These are phyloP conservation scores for Cryptosporidium meleagridis DNA, from an alignment of 169 alveolate species.

Conservation along the genomic window DNA sequence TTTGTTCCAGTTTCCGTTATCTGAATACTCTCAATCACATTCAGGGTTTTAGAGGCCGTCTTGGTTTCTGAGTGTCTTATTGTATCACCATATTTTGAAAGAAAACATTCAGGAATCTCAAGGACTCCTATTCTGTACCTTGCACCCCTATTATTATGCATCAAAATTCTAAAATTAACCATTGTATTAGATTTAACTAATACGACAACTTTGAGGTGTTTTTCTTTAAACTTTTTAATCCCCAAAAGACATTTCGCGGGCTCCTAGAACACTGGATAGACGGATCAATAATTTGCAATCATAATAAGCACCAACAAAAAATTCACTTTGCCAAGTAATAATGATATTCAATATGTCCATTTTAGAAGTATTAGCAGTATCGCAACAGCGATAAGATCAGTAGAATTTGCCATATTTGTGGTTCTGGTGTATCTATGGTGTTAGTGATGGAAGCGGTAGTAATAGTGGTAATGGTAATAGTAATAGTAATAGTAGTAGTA, in stretches of 20 bases:
- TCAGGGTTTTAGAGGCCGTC: background rate
- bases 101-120: slow-evolving; percentile 1
- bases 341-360: background rate
- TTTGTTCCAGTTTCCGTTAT: background rate
- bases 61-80: background rate
- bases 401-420: background rate
- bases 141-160: background rate
- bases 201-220: background rate
- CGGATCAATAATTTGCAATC: slow-evolving; percentile 9
- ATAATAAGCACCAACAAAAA: background rate
- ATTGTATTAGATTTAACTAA: background rate
- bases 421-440: background rate
- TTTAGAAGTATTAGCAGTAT: background rate
- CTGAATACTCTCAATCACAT: background rate
- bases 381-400: background rate
- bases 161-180: slow-evolving; percentile 34
- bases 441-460: background rate
- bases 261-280: background rate
- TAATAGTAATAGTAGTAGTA: background rate
- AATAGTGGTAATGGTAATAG: background rate
- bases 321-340: background rate
- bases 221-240: background rate
- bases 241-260: slow-evolving; percentile 39
- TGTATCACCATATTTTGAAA: background rate
- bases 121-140: slow-evolving; percentile 48